Evolutionary conservation across 1,139 yeast species (phyloP), one percentile per base, ranked within the genome.

Genomic region (Candida tropicalis): DNA sequence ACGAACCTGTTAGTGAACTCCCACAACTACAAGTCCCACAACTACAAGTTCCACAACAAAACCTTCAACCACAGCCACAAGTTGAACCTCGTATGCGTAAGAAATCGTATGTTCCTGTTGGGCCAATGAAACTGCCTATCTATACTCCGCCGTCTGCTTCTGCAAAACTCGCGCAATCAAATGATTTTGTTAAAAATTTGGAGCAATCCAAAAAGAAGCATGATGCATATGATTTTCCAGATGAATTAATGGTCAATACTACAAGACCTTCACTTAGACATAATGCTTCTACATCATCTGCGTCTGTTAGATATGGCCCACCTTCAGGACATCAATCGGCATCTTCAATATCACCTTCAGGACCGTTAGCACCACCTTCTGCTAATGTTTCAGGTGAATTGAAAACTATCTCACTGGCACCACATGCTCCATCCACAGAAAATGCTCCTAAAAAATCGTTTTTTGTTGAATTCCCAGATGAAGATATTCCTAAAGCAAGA

Each of bases 181-280:
- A 35, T 15, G 51, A 53, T 7, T 55, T 50, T 38, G 42, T 37
- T 45, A 49, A 62, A 44, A 66, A 66, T 42, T 58, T 79, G 12
- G 73, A 70, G 36, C 63, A 63, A 18, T 70, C 70, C 18, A 82
- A 82, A 58, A 75, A 76, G 55, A 82, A 80, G 54, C 77, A 83
- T 13, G 88, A 84, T 63, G 88, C 89, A 1, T 88, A 87, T 57
- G 96, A 88, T 58, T 82, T 88, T 53, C 96, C 96, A 1, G 67
- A 76, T 31, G 82, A 75, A 42, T 63, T 87, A 40, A 66, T 87
- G 22, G 69, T 75, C 2, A 70, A 68, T 28, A 60, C 57, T 23
- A 51, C 62, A 3, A 67, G 58, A 43, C 74, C 75, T 2, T 73
- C 73, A 3, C 56, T 68, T 3, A 58, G 75, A 44, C 49, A 58